Percentiles rank a stretch among this genome's conserved stretches.
Conservation (phyloP, 495 filamentous ascomycete species). For the Lasiosphaeriaceae sp. region DNA sequence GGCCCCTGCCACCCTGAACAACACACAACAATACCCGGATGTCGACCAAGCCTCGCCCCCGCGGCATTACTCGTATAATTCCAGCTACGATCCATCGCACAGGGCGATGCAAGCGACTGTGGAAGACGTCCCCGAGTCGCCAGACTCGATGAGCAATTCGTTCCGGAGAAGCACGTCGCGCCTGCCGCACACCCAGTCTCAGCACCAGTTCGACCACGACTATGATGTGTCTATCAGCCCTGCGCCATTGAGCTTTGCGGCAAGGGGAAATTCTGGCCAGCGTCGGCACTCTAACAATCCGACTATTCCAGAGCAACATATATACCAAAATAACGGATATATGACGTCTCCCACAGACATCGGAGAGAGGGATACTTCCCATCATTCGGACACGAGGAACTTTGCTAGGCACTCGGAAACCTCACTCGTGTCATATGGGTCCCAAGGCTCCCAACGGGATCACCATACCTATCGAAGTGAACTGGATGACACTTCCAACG, state of each 20-base stretch:
- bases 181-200: conserved; percentile 23
- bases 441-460: conserved; percentile 15
- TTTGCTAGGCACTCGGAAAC: conserved; percentile 25
- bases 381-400: conserved; percentile 10
- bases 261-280: conserved; percentile 20
- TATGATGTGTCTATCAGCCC: conserved; percentile 40
- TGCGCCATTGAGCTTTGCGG: conserved; percentile 44
- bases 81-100: conserved; percentile 36
- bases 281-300: not conserved
- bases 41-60: conserved; percentile 30
- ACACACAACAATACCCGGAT: conserved; percentile 28
- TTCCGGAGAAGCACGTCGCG: conserved; percentile 43
- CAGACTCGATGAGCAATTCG: conserved; percentile 34
- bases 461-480: conserved; percentile 27
- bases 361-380: conserved; percentile 10
- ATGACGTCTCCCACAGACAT: conserved; percentile 8
- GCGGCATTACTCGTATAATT: conserved; percentile 49
- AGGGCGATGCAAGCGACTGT: conserved; percentile 64
- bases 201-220: conserved; percentile 24
- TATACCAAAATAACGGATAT: not conserved
- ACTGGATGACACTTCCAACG: conserved; percentile 28
- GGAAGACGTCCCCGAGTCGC: conserved; percentile 60
- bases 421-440: conserved; percentile 14
- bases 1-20: conserved; percentile 29
- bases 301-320: not conserved